Conservation (phyloP, 1,139 yeast species). For the Suhomyces yuchorum region DNA sequence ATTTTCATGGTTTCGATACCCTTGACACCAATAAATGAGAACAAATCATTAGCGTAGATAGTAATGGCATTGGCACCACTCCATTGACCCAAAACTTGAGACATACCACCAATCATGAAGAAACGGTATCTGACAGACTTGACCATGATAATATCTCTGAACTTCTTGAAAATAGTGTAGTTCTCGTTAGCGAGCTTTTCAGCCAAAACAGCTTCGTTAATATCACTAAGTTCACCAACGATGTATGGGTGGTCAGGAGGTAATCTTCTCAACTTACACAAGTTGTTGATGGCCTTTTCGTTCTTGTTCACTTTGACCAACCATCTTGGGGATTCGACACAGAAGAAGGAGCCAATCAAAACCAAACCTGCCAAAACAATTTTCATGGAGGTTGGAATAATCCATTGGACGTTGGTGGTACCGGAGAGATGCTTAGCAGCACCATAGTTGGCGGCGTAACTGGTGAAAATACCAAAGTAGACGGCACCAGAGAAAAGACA, state of each 20-base stretch:
- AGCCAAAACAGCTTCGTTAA: constrained; percentile 47
- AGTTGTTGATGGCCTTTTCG: constrained; percentile 36
- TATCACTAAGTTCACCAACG: constrained; percentile 53
- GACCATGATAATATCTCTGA: constrained; percentile 38
- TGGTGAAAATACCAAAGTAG: constrained; percentile 54
- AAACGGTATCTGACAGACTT: constrained; percentile 49
- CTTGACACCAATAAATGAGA: constrained; percentile 49
- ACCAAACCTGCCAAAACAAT: constrained; percentile 45
- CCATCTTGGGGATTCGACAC: constrained; percentile 52
- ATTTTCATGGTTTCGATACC: constrained; percentile 40
- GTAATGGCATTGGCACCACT: constrained; percentile 58
- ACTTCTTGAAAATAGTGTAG: constrained; percentile 16
- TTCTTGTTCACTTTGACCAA: constrained; percentile 38
- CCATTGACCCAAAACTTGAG: constrained; percentile 62
- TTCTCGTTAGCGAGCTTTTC: constrained; percentile 39
- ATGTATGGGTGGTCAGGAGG: constrained; percentile 54
- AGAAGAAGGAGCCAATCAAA: constrained; percentile 38
- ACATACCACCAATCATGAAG: constrained; percentile 40
- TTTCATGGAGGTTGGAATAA: constrained; percentile 41
- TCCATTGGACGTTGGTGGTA: constrained; percentile 39
- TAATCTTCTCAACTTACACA: constrained; percentile 51
- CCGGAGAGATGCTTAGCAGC: constrained; percentile 36
- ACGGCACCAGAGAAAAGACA: constrained; percentile 59
- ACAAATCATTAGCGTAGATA: constrained; percentile 51
- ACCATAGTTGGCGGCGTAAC: constrained; percentile 53